A percentile compares a stretch with the other conserved stretches of the same genome.
Evolutionary conservation across 2,329 filamentous ascomycete genomes (phyloP).

Genomic region (Lachnellula arida): DNA sequence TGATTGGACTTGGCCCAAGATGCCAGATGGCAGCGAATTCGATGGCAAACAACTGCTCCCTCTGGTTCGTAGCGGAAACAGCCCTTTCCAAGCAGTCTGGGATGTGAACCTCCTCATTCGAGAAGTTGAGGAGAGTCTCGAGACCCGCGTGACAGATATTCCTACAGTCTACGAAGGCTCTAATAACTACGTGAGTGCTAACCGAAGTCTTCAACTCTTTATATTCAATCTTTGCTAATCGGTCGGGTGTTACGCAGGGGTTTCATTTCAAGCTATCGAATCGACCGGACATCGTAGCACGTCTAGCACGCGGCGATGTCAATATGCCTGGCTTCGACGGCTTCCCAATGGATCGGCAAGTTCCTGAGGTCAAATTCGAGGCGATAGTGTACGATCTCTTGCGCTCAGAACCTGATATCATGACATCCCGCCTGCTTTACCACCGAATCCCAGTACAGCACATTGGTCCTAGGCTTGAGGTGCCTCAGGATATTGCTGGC

Average conservation of each 20-base stretch:
- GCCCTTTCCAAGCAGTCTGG: conserved; percentile 24
- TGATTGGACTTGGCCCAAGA: background rate
- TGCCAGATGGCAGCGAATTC: background rate
- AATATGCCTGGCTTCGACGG: conserved; percentile 19
- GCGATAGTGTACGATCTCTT: conserved; percentile 17
- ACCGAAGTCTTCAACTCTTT: background rate
- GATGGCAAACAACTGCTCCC: conserved; percentile 7
- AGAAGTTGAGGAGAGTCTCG: conserved; percentile 26
- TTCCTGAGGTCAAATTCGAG: conserved; percentile 21
- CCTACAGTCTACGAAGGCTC: conserved; percentile 21
- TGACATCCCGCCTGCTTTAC: conserved; percentile 20
- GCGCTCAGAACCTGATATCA: conserved; percentile 15
- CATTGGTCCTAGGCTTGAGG: conserved; percentile 3
- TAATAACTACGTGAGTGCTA: conserved; percentile 28
- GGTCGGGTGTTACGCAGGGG: conserved; percentile 3
- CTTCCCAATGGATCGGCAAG: conserved; percentile 7
- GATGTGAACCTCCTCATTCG: conserved; percentile 27
- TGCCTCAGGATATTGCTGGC: conserved; percentile 3
- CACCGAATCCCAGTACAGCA: conserved; percentile 15
- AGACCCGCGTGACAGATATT: conserved; percentile 23
- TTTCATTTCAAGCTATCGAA: conserved; percentile 18
- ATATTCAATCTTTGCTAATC: background rate
- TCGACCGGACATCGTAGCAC: conserved; percentile 18
- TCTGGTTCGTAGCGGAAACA: conserved; percentile 19
- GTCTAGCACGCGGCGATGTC: conserved; percentile 11